These are phyloP conservation scores for Pichia sp. DNA, from an alignment of 1,139 yeast species.

Conservation along the genomic window DNA sequence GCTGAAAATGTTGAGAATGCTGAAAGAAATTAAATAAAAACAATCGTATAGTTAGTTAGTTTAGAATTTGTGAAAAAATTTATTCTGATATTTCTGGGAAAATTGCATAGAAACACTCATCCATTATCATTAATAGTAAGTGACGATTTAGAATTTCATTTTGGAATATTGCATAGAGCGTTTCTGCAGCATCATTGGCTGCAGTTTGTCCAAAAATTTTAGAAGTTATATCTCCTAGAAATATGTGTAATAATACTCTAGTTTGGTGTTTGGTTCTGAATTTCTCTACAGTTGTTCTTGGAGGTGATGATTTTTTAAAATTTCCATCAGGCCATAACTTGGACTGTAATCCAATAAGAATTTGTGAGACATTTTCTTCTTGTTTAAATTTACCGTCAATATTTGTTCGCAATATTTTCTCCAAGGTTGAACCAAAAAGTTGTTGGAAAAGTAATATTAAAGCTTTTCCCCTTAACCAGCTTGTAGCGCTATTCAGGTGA, in stretches of 20 bases:
- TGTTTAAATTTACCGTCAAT: slow-evolving; percentile 38
- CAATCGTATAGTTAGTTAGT: too few relatives aligned
- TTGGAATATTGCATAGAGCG: slow-evolving; percentile 64
- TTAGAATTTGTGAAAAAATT: not conserved
- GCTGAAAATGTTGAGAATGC: too few relatives aligned
- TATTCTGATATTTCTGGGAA: slow-evolving; percentile 34
- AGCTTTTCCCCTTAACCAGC: slow-evolving; percentile 85
- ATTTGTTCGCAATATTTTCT: slow-evolving; percentile 55
- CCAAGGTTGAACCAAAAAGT: slow-evolving; percentile 82
- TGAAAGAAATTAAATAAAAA: too few relatives aligned
- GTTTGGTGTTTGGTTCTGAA: slow-evolving; percentile 55
- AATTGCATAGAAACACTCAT: slow-evolving; percentile 39
- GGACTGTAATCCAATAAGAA: slow-evolving; percentile 39
- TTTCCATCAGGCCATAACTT: slow-evolving; percentile 62
- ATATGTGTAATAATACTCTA: slow-evolving; percentile 44
- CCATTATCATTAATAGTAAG: slow-evolving; percentile 52
- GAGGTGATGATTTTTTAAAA: slow-evolving; percentile 36
- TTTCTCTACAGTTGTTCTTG: slow-evolving; percentile 49
- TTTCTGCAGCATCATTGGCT: slow-evolving; percentile 55
- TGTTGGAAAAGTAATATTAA: slow-evolving; percentile 77
- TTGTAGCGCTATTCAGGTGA: slow-evolving; percentile 56
- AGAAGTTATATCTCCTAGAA: slow-evolving; percentile 63
- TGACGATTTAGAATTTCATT: slow-evolving; percentile 67
- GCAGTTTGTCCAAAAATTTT: slow-evolving; percentile 67
- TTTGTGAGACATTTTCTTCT: slow-evolving; percentile 44